Evolutionary conservation across 176 grass and related monocot genomes (phyloP).

Genomic region (Puccinellia tenuiflora): DNA sequence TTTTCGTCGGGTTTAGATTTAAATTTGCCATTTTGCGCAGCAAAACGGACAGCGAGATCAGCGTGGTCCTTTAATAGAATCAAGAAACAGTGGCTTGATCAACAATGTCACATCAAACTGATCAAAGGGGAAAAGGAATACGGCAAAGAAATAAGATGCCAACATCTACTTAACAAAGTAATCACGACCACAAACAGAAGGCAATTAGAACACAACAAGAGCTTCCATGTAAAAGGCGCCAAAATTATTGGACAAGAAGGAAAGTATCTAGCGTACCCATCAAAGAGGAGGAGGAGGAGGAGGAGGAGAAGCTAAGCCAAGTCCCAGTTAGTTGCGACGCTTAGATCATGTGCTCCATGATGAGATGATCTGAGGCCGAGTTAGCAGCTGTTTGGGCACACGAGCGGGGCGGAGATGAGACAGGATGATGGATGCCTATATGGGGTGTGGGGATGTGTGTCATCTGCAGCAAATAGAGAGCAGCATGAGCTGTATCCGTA

Average conservation of each 20-base stretch:
- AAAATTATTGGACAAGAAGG: not conserved
- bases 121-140: not conserved
- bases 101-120: conserved; percentile 3
- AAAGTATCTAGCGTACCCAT: conserved; percentile 17
- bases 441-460: not conserved
- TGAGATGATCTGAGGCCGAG: not conserved
- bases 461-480: not conserved
- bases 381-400: not conserved
- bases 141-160: not conserved
- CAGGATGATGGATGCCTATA: conserved; percentile 13
- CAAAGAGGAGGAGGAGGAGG: not conserved
- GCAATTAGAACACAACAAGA: not conserved
- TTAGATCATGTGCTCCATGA: not conserved
- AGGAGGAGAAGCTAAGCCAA: not conserved
- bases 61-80: too few species aligned
- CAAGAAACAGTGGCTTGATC: not conserved
- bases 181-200: not conserved
- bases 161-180: not conserved
- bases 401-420: not conserved
- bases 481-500: conserved; percentile 47
- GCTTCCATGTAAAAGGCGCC: not conserved
- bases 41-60: not conserved
- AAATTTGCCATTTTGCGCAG: conserved; percentile 4
- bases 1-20: too few species aligned
- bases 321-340: not conserved